phyloP scores from a whole-genome alignment of 2,329 filamentous ascomycete species.

The Cladosporium cucumerinum region DNA sequence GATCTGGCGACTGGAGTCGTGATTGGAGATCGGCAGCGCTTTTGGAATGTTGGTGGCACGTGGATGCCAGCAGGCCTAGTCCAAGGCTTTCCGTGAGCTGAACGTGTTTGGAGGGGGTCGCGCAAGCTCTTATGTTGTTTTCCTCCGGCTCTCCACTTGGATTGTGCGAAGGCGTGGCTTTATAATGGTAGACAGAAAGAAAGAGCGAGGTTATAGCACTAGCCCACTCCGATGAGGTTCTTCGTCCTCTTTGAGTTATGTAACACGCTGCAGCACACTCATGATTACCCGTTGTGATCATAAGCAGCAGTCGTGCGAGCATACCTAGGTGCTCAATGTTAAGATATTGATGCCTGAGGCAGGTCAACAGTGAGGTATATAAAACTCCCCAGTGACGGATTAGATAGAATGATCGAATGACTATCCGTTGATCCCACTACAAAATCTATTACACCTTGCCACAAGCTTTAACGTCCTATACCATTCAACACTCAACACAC shows the following conservation, averaged over 20 bases:
- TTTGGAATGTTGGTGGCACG: neutral
- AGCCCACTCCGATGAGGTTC: neutral
- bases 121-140: slow-evolving; percentile 1
- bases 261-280: neutral
- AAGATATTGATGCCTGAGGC: no score
- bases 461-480: no score
- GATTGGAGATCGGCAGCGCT: neutral
- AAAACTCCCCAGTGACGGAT: no score
- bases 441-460: no score
- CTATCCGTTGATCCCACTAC: no score
- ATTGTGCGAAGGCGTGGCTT: neutral
- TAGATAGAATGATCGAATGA: no score
- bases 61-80: neutral
- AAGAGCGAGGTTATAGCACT: neutral
- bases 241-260: neutral
- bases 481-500: no score
- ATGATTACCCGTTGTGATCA: neutral
- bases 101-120: neutral
- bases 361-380: no score
- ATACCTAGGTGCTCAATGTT: no score
- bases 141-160: neutral
- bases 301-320: no score
- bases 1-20: neutral
- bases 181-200: neutral
- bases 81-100: neutral